Evolutionary conservation across 768 basidiomycete genomes (phyloP), one percentile per base, ranked within the genome.

Genomic region (Amanita brunnescens): DNA sequence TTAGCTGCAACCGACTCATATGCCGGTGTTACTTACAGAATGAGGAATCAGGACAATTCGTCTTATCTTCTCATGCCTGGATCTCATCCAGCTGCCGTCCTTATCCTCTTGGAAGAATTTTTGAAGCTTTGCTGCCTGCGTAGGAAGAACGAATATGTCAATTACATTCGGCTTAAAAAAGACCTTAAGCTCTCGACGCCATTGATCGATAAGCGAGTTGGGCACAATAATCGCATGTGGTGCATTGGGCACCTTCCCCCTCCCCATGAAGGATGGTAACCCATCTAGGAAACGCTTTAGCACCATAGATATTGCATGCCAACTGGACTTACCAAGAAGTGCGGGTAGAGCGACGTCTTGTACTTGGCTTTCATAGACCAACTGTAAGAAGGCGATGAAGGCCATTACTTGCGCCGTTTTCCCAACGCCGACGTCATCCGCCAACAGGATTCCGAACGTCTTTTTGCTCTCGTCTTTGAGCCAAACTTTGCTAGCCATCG

Each of bases 201-300:
- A 64, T 35, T 63, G 62, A 14, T 21, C 41, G 6, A 59, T 35
- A 2, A 64, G 59, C 0, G 62, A 57, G 12, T 54, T 54, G 0
- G 61, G 61, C 2, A 60, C 56, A 18, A 62, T 34, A 10, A 63
- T 57, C 2, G 63, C 51, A 30, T 63, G 63, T 0, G 58, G 59
- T 8, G 18, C 42, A 14, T 57, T 35, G 1, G 50, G 45, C 0
- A 57, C 52, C 3, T 23, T 13, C 4, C 34, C 14, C 23, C n/a
- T 39, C 18, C 9, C 39, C 39, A 41, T 41, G 39, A 41, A 41
- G 9, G 6, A 41, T 18, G 39, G 39, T 6, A 2, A 4, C 2
- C 6, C 21, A 4, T 20, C 39, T 41, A n/a, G 21, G 3, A 18
- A 41, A 41, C 34, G 26, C 7, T 7, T 29, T 7, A 29, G 26